Evolutionary conservation across 2,329 filamentous ascomycete genomes (phyloP), one percentile per base, ranked within the genome.

Genomic region (Neospermospora avenae): DNA sequence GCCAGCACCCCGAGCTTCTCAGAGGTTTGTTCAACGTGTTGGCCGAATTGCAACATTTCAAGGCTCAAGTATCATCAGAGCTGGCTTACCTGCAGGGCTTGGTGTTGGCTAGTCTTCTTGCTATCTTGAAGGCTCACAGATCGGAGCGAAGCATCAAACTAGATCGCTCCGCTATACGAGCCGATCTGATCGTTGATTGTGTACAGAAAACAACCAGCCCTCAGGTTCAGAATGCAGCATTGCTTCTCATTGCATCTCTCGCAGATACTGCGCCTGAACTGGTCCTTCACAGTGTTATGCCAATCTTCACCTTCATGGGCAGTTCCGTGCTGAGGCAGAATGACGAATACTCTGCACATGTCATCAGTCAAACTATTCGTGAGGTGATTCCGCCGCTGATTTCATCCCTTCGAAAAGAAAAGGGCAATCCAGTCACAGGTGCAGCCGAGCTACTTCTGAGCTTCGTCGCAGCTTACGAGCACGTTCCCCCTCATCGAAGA

Each of bases 281-380:
- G 51, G 91, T 99, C 3, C 81, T 99, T 59, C 93, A 99, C 76
- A 97, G 92, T 68, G 91, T 99, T 57, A 99, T 99, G 95, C 95
- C 95, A 13, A 93, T 99, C 55, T 99, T 99, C 77, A 98, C 95
- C 0, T 97, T 98, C 73, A 97, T 98, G 88, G 92, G 93, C 44
- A 89, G 88, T 45, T 96, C 91, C 3, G 88, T 97, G 20, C 82
- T 99, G 53, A 87, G 90, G 52, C 93, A 97, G 76, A 91, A 91
- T 68, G 96, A 99, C 69, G 93, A 98, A 68, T 98, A 97, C 76
- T 98, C 95, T 22, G 92, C 93, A 13, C 91, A 96, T 73, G 93
- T 99, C 34, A 93, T 97, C 60, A 91, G 96, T 69, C 92, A 91
- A 78, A 98, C 95, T 1, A 93, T 99, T 68, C 90, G 92, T 63